Conservation (phyloP, 768 basidiomycete species). For the Neoboletus brunneissimus region DNA sequence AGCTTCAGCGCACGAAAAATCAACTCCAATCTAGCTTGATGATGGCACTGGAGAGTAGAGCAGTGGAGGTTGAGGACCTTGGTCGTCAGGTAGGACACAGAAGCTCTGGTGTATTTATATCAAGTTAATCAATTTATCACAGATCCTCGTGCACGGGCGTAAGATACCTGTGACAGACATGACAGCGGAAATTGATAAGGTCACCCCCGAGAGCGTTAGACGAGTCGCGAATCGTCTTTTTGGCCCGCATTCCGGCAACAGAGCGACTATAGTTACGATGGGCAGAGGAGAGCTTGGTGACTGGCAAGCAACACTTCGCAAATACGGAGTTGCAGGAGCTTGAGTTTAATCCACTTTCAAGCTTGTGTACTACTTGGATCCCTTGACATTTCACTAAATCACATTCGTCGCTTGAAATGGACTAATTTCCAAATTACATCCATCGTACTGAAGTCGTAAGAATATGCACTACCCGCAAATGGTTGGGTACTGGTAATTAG, state of each 20-base stretch:
- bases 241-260: conserved; percentile 55
- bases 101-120: background rate
- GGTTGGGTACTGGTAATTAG: conserved; percentile 50
- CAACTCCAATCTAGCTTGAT: conserved; percentile 90
- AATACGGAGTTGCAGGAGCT: conserved; percentile 60
- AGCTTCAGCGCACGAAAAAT: conserved; percentile 88
- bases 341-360: conserved; percentile 3
- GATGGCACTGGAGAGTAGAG: conserved; percentile 90
- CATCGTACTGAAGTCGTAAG: background rate
- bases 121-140: conserved; percentile 5
- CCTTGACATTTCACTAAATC: background rate
- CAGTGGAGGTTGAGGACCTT: conserved; percentile 84
- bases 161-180: conserved; percentile 89
- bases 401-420: background rate
- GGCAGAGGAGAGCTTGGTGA: conserved; percentile 76
- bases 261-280: conserved; percentile 80
- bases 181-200: conserved; percentile 79
- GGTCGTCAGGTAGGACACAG: conserved; percentile 69
- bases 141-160: conserved; percentile 84
- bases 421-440: background rate
- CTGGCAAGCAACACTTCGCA: conserved; percentile 58
- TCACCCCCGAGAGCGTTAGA: conserved; percentile 66
- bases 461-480: conserved; percentile 47
- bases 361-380: background rate
- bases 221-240: conserved; percentile 78